These are phyloP conservation scores for Claviceps monticola DNA, from an alignment of 2,329 filamentous ascomycete genomes.

Conservation along the genomic window DNA sequence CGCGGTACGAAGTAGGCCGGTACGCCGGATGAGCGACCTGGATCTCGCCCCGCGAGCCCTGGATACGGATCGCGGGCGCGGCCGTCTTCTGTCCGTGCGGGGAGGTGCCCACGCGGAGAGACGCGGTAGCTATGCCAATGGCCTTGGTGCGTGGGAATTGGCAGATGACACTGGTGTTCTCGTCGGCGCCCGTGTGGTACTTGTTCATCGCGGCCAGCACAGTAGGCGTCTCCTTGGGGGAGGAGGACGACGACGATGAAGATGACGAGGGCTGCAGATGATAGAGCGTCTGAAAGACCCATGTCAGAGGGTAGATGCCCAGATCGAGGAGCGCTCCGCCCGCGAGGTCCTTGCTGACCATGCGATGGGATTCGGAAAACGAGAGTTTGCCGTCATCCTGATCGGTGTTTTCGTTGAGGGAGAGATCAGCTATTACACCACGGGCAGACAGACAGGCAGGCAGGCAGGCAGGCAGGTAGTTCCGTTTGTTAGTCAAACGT, in stretches of 20 bases:
- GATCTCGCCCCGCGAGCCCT: constrained; percentile 70
- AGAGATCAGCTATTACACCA: constrained; percentile 38
- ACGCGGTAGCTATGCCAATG: constrained; percentile 60
- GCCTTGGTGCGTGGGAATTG: constrained; percentile 56
- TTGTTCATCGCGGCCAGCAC: constrained; percentile 58
- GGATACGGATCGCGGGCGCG: constrained; percentile 60
- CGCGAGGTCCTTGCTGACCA: constrained; percentile 71
- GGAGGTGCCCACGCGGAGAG: constrained; percentile 47
- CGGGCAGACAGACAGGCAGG: too few species aligned
- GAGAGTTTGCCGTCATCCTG: constrained; percentile 37
- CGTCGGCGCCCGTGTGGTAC: constrained; percentile 62
- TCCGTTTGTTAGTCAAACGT: background rate
- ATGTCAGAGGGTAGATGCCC: constrained; percentile 79
- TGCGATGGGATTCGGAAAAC: constrained; percentile 51
- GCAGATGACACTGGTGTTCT: constrained; percentile 63
- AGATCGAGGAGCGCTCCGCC: constrained; percentile 74
- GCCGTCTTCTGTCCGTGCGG: constrained; percentile 45
- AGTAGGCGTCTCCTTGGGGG: constrained; percentile 50
- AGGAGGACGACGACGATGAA: background rate
- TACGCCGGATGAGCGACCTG: constrained; percentile 62
- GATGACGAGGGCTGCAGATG: constrained; percentile 54
- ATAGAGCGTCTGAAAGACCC: constrained; percentile 83
- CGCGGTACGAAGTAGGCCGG: constrained; percentile 49
- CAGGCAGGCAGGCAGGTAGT: too few species aligned
- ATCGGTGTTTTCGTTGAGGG: constrained; percentile 42